Evolutionary conservation across 495 filamentous ascomycete genomes (phyloP).

Genomic region (Penicillium psychrofluorescens): DNA sequence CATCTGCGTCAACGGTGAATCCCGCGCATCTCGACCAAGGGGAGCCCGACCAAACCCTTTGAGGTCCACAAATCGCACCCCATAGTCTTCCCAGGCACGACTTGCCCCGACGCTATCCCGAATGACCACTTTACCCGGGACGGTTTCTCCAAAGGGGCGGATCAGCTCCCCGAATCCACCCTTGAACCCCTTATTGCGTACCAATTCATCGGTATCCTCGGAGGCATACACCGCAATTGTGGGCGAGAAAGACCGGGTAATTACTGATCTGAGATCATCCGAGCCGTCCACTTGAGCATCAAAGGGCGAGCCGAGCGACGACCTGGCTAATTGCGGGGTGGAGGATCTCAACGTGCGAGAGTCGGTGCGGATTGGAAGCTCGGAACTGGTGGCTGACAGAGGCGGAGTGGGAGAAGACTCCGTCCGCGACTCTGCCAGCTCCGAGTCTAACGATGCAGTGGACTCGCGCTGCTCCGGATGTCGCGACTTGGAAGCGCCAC

Average conservation of each 20-base stretch:
- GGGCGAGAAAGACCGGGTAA: conserved; percentile 79
- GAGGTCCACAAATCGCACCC: conserved; percentile 68
- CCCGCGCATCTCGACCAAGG: conserved; percentile 13
- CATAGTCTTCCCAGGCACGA: conserved; percentile 80
- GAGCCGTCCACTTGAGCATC: conserved; percentile 41
- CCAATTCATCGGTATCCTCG: conserved; percentile 70
- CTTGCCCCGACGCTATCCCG: conserved; percentile 82
- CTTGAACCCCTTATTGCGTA: conserved; percentile 76
- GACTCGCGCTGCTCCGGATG: conserved; percentile 34
- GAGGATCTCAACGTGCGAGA: conserved; percentile 56
- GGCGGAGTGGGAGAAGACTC: conserved; percentile 42
- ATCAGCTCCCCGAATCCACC: conserved; percentile 77
- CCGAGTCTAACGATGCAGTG: conserved; percentile 35
- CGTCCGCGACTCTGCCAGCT: conserved; percentile 42
- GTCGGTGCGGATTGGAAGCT: conserved; percentile 37
- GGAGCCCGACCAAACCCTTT: conserved; percentile 16
- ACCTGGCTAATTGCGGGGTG: conserved; percentile 48
- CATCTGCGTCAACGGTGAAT: conserved; percentile 40
- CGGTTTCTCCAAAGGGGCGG: conserved; percentile 82
- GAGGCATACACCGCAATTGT: conserved; percentile 80
- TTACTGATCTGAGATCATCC: conserved; percentile 64
- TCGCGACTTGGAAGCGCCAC: conserved; percentile 45
- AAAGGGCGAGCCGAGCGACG: conserved; percentile 47
- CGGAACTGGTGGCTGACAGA: conserved; percentile 25
- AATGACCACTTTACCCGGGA: conserved; percentile 82